Base-by-base conservation (phyloP, 129 eudicot species). In the Flaveria trinervia region DNA sequence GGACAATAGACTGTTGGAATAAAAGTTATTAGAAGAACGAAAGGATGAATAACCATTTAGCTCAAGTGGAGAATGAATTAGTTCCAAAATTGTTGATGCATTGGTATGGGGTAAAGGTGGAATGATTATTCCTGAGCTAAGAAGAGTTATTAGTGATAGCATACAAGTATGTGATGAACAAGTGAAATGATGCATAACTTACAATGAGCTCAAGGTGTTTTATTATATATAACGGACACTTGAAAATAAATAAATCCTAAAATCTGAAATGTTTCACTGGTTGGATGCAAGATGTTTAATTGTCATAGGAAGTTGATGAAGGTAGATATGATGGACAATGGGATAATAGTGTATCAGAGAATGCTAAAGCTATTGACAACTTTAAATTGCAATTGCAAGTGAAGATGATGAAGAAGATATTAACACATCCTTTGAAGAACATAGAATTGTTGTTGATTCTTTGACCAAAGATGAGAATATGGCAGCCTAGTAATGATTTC, bases 331-430 rank as follows among this genome's bases (percentile, higher is more conserved):
- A 54, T 54, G 22, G 23, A 1, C 60, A 54, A 54, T 8, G 17
- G 22, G 22, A 54, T 54, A 54, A 25, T 17, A 52, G 23, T 52
- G 23, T 52, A 4, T 52, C 23, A 52, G 2, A 52, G 60, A 54
- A 54, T 15, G 23, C 60, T n/a, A 54, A 54, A 3, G 60, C 18
- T 36, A 9, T 54, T 54, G 60, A 54, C 25, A 54, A 0, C 25
- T 54, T 54, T 5, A n/a, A 8, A n/a, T 2, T 16, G 25, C 60
- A 54, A 16, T 54, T 54, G 25, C 23, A 54, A 54, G 60, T 17
- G 60, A 54, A 54, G 60, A 16, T n/a, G 60, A 54, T 17, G 60
- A 54, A 54, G 9, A 54, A 54, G 57, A 54, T n/a, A 54, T 54
- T 54, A 2, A 36, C 22, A 9, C 23, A 5, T 16, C 60, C 60